A percentile compares a stretch with the other conserved stretches of the same genome.
phyloP scores from a whole-genome alignment of 352 stramenopile species.

The Pythium biforme region DNA sequence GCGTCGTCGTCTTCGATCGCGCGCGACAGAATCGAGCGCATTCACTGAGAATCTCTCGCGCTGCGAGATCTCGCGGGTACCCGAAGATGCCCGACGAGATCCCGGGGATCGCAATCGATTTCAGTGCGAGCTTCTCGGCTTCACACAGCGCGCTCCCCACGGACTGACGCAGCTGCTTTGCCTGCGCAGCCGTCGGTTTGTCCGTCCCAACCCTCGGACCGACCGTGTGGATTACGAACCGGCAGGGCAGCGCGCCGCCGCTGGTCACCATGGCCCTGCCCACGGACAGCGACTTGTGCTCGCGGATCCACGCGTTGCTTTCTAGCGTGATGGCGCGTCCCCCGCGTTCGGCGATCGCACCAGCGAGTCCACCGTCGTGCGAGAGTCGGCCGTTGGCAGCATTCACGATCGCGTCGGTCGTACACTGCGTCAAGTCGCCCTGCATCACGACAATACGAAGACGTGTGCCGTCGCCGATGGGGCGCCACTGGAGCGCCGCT shows the following conservation, averaged over 20 bases:
- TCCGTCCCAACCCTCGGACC: slow-evolving; percentile 29
- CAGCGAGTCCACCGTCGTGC: slow-evolving; percentile 40
- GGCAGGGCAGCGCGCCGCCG: slow-evolving; percentile 32
- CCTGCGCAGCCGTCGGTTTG: slow-evolving; percentile 19
- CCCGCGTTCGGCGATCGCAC: slow-evolving; percentile 30
- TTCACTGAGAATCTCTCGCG: slow-evolving; percentile 38
- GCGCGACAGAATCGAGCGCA: slow-evolving; percentile 19
- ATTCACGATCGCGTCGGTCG: slow-evolving; percentile 45
- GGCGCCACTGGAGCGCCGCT: background rate
- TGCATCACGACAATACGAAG: slow-evolving; percentile 31
- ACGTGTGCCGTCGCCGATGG: background rate
- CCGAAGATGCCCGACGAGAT: slow-evolving; percentile 53
- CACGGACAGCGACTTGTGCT: slow-evolving; percentile 28
- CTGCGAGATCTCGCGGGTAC: slow-evolving; percentile 40
- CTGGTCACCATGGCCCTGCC: slow-evolving; percentile 35
- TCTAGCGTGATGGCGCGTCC: slow-evolving; percentile 29
- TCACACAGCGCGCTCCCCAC: slow-evolving; percentile 37
- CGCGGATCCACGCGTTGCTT: slow-evolving; percentile 29
- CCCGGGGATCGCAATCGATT: slow-evolving; percentile 37
- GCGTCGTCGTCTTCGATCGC: slow-evolving; percentile 12
- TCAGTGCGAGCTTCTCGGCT: slow-evolving; percentile 32
- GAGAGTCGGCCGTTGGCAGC: slow-evolving; percentile 32
- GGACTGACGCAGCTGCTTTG: slow-evolving; percentile 29
- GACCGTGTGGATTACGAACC: slow-evolving; percentile 43
- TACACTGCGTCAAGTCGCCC: slow-evolving; percentile 39